phyloP scores from a whole-genome alignment of 1,139 yeast genomes.

The Sugiyamaella grinbergsii region DNA sequence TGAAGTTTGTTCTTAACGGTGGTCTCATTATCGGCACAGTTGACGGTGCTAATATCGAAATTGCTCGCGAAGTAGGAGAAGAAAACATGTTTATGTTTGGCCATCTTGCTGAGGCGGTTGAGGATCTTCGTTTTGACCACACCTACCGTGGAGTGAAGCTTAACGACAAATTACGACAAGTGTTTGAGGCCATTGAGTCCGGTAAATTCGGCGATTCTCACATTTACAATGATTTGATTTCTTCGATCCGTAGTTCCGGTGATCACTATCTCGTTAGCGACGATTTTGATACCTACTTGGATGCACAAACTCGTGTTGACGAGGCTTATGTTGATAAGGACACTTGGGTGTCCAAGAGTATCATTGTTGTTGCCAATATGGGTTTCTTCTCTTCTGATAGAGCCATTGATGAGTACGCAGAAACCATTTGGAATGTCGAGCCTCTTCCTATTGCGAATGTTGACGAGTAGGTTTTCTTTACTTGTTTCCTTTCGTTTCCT shows the following conservation, averaged over 20 bases:
- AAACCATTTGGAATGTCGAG: conserved; percentile 88
- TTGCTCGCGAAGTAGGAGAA: conserved; percentile 90
- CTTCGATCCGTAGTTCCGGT: conserved; percentile 63
- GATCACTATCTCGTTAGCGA: conserved; percentile 86
- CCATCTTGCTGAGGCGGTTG: conserved; percentile 85
- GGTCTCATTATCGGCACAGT: conserved; percentile 94
- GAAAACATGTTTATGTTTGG: conserved; percentile 92
- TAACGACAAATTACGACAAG: conserved; percentile 59
- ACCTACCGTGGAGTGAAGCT: conserved; percentile 52
- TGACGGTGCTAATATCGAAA: conserved; percentile 96
- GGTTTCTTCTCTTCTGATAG: conserved; percentile 92
- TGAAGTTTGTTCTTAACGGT: conserved; percentile 94
- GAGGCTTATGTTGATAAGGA: conserved; percentile 65
- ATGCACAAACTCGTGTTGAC: conserved; percentile 77
- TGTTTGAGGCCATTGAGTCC: conserved; percentile 65
- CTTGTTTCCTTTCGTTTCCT: neutral
- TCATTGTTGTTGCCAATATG: conserved; percentile 84
- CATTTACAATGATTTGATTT: conserved; percentile 69
- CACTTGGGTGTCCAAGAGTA: conserved; percentile 75
- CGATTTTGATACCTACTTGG: conserved; percentile 83
- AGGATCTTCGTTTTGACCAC: conserved; percentile 77
- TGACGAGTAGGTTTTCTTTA: neutral
- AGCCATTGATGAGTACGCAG: conserved; percentile 91
- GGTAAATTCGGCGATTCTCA: conserved; percentile 73
- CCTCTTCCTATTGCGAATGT: conserved; percentile 46